Conservation (phyloP, 495 filamentous ascomycete genomes). For the Talaromyces trachyspermus region DNA sequence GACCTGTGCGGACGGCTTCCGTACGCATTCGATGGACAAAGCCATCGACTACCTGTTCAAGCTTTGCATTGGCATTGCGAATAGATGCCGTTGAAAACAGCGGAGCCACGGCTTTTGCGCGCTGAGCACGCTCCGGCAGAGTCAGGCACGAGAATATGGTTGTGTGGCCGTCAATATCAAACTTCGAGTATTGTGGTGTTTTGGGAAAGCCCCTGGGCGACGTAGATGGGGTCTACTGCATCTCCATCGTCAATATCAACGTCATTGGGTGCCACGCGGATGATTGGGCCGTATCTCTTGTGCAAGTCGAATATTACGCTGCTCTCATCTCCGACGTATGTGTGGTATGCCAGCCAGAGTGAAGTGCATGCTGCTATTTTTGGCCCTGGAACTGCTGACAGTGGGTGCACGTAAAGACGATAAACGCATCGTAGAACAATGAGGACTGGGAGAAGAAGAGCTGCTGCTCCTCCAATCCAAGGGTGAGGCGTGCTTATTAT, state of each 20-base stretch:
- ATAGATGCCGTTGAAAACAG: slow-evolving; percentile 39
- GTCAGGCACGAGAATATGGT: slow-evolving; percentile 45
- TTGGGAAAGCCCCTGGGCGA: slow-evolving; percentile 40
- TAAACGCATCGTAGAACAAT: slow-evolving; percentile 15
- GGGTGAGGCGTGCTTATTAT: not conserved
- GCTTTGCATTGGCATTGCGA: slow-evolving; percentile 17
- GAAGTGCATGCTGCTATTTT: slow-evolving; percentile 28
- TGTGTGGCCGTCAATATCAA: slow-evolving; percentile 41
- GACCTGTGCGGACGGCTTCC: slow-evolving; percentile 19
- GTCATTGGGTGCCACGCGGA: slow-evolving; percentile 44
- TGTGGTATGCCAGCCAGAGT: slow-evolving; percentile 36
- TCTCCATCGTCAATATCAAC: slow-evolving; percentile 36
- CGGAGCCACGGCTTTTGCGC: slow-evolving; percentile 42
- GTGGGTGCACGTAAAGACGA: slow-evolving; percentile 24
- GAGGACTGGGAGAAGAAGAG: not conserved
- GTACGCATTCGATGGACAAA: slow-evolving; percentile 27
- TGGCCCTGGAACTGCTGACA: slow-evolving; percentile 32
- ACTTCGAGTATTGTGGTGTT: slow-evolving; percentile 39
- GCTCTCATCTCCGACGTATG: slow-evolving; percentile 34
- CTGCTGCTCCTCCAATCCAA: no score
- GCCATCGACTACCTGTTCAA: slow-evolving; percentile 28
- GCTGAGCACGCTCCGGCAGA: slow-evolving; percentile 25
- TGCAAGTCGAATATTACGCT: slow-evolving; percentile 29
- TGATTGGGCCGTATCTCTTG: slow-evolving; percentile 32
- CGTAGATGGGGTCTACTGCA: slow-evolving; percentile 38